Conservation (phyloP, 2,329 filamentous ascomycete species). For the Aaosphaeria arxii region DNA sequence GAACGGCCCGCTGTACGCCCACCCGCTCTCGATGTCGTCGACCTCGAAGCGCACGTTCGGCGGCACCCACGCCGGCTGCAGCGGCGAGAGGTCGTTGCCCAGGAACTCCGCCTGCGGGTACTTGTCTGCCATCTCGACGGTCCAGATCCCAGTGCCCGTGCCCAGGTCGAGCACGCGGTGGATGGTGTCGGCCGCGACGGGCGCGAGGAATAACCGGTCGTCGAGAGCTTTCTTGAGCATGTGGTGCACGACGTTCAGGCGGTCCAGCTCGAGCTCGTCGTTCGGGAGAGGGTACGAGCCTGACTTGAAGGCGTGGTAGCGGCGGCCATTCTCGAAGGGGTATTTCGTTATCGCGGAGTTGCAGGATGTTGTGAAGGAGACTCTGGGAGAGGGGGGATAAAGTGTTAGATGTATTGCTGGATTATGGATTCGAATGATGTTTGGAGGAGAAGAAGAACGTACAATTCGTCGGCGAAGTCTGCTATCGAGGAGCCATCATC, state of each 20-base stretch:
- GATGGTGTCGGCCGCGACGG: slow-evolving; percentile 3
- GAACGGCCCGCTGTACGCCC: slow-evolving; percentile 51
- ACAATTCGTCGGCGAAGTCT: slow-evolving; percentile 16
- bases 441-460: not conserved
- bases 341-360: slow-evolving; percentile 11
- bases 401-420: not conserved
- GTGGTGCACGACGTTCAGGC: slow-evolving; percentile 12
- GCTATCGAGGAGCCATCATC: slow-evolving; percentile 12
- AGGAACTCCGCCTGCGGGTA: slow-evolving; percentile 20
- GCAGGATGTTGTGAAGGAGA: slow-evolving; percentile 11
- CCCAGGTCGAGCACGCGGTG: slow-evolving; percentile 15
- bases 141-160: slow-evolving; percentile 14
- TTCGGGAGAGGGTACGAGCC: slow-evolving; percentile 31
- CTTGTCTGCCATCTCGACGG: slow-evolving; percentile 12
- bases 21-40: slow-evolving; percentile 59
- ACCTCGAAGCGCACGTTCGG: slow-evolving; percentile 62
- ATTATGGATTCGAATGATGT: no score
- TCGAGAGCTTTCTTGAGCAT: slow-evolving; percentile 32
- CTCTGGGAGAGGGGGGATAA: slow-evolving; percentile 1
- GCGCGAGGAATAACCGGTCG: slow-evolving; percentile 19
- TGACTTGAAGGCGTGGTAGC: slow-evolving; percentile 21
- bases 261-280: slow-evolving; percentile 14
- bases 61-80: slow-evolving; percentile 53
- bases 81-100: slow-evolving; percentile 46
- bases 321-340: slow-evolving; percentile 20